Evolutionary conservation across 2,329 filamentous ascomycete genomes (phyloP).

Genomic region (Pseudocercospora fijiensis): DNA sequence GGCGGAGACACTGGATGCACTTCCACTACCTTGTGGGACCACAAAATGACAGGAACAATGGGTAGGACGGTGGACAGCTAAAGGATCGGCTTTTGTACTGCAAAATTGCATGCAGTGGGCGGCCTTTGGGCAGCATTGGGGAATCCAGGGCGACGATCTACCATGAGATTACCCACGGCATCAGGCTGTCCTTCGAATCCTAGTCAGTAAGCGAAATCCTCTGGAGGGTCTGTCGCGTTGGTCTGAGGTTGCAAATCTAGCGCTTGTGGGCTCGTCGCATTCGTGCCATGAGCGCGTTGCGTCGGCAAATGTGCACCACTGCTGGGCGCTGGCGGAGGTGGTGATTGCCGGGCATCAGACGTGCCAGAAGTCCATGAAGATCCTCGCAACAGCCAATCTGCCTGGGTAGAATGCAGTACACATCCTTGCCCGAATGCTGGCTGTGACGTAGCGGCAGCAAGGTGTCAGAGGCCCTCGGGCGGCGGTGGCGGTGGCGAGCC

Average conservation of each 20-base stretch:
- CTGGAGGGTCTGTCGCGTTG: background rate
- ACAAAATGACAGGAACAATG: background rate
- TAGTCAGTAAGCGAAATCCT: background rate
- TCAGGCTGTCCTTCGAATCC: background rate
- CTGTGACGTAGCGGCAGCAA: slow-evolving; percentile 8
- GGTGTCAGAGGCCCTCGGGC: background rate
- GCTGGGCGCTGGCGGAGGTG: background rate
- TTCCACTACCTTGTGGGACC: background rate
- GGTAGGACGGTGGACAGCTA: background rate
- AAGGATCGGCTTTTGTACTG: background rate
- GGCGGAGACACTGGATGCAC: background rate
- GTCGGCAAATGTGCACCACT: background rate
- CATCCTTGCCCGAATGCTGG: slow-evolving; percentile 3
- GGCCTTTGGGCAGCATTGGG: background rate
- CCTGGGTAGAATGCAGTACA: background rate
- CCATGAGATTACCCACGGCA: slow-evolving; percentile 1
- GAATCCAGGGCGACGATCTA: background rate
- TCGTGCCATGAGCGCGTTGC: background rate
- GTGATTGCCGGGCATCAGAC: background rate
- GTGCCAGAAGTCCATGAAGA: slow-evolving; percentile 7
- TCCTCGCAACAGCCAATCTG: slow-evolving; percentile 10
- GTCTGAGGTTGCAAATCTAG: background rate
- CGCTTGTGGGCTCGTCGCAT: background rate
- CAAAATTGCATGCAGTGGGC: background rate
- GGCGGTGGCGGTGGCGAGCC: slow-evolving; percentile 4